Conservation (phyloP, 2,329 filamentous ascomycete species). For the Fusarium sulawesiense region DNA sequence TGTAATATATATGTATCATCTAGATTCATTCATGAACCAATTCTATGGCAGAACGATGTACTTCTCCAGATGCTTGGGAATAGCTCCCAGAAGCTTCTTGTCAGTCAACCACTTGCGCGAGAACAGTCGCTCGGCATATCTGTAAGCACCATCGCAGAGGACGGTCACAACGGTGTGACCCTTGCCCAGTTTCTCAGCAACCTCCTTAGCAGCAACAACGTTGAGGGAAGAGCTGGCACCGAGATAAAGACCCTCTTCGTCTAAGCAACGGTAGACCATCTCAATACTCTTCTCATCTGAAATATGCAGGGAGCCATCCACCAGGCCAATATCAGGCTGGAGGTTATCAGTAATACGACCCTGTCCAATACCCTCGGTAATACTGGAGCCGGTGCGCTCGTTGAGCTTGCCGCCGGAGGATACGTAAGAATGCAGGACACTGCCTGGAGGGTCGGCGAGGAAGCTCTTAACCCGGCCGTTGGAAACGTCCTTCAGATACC, state of each 20-base stretch:
- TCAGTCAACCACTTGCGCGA: conserved; percentile 88
- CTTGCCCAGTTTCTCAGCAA: conserved; percentile 88
- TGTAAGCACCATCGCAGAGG: conserved; percentile 95
- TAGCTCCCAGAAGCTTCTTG: conserved; percentile 83
- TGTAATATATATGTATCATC: conserved; percentile 46
- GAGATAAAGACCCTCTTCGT: conserved; percentile 95
- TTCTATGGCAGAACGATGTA: conserved; percentile 89
- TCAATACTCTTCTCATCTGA: conserved; percentile 94
- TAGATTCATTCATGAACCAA: conserved; percentile 38
- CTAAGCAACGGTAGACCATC: conserved; percentile 96
- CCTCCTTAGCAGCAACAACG: conserved; percentile 93
- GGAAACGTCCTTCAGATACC: conserved; percentile 87
- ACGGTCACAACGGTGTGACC: conserved; percentile 94
- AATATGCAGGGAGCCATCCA: conserved; percentile 88
- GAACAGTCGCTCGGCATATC: conserved; percentile 94
- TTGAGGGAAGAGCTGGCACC: conserved; percentile 95
- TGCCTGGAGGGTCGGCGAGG: conserved; percentile 93
- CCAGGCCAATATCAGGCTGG: conserved; percentile 80
- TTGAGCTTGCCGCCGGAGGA: conserved; percentile 82
- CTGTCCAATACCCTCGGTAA: conserved; percentile 98
- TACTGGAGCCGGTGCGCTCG: conserved; percentile 86
- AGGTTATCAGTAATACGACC: conserved; percentile 97
- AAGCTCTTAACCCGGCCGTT: conserved; percentile 84
- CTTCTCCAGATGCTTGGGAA: conserved; percentile 87
- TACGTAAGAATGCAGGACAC: conserved; percentile 93